Conservation (phyloP, 371 early-diverging fungal species). For the Mucor plumbeus region DNA sequence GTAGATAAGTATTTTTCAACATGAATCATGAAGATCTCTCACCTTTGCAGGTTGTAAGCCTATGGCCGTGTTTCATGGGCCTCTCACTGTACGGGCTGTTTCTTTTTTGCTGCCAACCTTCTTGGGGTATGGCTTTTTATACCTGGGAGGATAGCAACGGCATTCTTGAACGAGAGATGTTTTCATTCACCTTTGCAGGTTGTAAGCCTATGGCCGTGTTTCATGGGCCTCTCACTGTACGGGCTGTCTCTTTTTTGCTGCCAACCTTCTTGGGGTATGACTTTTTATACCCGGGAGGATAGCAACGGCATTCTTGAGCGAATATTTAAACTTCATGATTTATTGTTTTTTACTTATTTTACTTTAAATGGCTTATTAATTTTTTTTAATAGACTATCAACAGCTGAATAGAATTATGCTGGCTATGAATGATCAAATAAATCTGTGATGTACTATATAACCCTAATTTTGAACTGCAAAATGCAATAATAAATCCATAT, state of each 20-base stretch:
- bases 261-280: slow-evolving; percentile 12
- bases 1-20: slow-evolving; percentile 16
- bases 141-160: slow-evolving; percentile 20
- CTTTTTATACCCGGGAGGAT: slow-evolving; percentile 16
- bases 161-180: neutral
- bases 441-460: slow-evolving; percentile 9
- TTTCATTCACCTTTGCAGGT: slow-evolving; percentile 11
- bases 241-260: slow-evolving; percentile 15
- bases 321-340: too few species aligned
- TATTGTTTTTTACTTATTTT: neutral
- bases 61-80: slow-evolving; percentile 17
- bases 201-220: slow-evolving; percentile 18
- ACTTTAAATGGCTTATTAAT: neutral
- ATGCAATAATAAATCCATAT: slow-evolving; percentile 21
- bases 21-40: slow-evolving; percentile 14
- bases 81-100: slow-evolving; percentile 17
- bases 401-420: slow-evolving; percentile 8
- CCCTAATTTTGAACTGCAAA: neutral
- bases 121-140: slow-evolving; percentile 14
- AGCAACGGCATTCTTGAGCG: slow-evolving; percentile 11
- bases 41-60: slow-evolving; percentile 18
- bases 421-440: neutral
- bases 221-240: slow-evolving; percentile 18
- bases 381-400: slow-evolving; percentile 7
- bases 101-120: slow-evolving; percentile 12